Evolutionary conservation across 225 moss, liverwort and hornwort genomes (phyloP).

Genomic region (Marchantia polymorpha): DNA sequence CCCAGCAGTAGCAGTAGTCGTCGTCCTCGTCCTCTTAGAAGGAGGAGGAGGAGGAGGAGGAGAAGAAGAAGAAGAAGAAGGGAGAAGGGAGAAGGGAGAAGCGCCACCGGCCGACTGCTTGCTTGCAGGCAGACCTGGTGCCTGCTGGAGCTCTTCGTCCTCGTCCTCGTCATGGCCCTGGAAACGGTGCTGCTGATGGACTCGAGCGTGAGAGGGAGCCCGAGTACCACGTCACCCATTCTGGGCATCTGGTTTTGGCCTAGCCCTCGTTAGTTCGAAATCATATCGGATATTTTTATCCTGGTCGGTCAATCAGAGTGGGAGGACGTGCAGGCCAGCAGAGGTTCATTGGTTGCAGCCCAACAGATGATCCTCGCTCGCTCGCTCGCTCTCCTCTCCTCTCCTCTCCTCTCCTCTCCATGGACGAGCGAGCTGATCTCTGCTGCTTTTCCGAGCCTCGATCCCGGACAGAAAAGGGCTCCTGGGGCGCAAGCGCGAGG

Average conservation of each 20-base stretch:
- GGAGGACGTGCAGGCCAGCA: not conserved
- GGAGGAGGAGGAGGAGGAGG: no score
- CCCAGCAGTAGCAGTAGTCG: not conserved
- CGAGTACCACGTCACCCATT: constrained; percentile 11
- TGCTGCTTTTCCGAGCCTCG: no score
- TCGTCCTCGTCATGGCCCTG: not conserved
- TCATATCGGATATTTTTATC: constrained; percentile 15
- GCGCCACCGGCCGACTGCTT: not conserved
- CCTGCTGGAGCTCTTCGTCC: not conserved
- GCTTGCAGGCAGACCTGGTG: not conserved
- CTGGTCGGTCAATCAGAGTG: constrained; percentile 10
- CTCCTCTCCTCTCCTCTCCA: no score
- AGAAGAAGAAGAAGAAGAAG: not conserved
- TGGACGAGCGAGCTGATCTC: no score
- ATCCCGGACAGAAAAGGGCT: not conserved
- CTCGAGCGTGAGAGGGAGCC: not conserved
- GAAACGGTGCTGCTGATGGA: constrained; percentile 4
- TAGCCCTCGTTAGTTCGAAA: not conserved
- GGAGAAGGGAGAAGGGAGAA: no score
- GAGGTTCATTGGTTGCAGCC: not conserved
- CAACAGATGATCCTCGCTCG: not conserved
- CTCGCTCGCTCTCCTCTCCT: not conserved
- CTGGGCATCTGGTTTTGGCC: not conserved
- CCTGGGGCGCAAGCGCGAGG: no score
- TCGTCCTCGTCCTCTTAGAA: no score